Base-by-base conservation (phyloP, 768 basidiomycete species). In the Suillus americanus region DNA sequence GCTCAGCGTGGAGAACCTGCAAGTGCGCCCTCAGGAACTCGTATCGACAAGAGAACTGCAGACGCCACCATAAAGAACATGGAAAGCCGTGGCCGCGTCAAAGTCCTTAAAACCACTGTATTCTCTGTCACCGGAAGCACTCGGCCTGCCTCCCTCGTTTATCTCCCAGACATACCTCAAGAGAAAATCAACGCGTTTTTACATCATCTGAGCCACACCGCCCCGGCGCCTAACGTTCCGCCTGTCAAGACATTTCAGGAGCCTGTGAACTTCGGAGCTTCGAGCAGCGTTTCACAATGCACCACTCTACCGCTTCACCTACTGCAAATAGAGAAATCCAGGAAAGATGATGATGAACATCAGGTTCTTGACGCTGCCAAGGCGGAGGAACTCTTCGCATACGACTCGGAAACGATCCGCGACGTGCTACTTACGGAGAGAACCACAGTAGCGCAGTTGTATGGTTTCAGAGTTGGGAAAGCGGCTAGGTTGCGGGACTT, bases 391-490 rank as follows among this genome's bases (percentile, higher is more conserved):
- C 76, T 89, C 6, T 86, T 88, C 67, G 73, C 79, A 5, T 76
- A 79, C 55, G 85, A 87, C 59, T 85, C 86, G 63, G 72, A 79
- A 23, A 82, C 80, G 9, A 81, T 90, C 63, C 83, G 85, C 40
- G 83, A 87, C 25, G 81, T 86, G 38, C 79, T 94, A 63, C 76
- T 91, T n/a, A 82, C 83, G 3, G 91, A 96, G 71, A 82, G 84
- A 54, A 85, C 85, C 33, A 89, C 91, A 3, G 71, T 89, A n/a
- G 82, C 86, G 3, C 92, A 94, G 67, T 67, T 86, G 35, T 91
- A 91, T 71, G 94, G 93, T 16, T 93, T 85, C 74, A 83, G 90
- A 51, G 79, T 85, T 16, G 92, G 89, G 16, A 88, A 87, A 69
- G 82, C 83, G 37, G 77, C 86, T 1, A 83, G 94, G 51, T 84